Evolutionary conservation across 2,329 filamentous ascomycete genomes (phyloP), one percentile per base, ranked within the genome.

Genomic region (Fusarium musae): DNA sequence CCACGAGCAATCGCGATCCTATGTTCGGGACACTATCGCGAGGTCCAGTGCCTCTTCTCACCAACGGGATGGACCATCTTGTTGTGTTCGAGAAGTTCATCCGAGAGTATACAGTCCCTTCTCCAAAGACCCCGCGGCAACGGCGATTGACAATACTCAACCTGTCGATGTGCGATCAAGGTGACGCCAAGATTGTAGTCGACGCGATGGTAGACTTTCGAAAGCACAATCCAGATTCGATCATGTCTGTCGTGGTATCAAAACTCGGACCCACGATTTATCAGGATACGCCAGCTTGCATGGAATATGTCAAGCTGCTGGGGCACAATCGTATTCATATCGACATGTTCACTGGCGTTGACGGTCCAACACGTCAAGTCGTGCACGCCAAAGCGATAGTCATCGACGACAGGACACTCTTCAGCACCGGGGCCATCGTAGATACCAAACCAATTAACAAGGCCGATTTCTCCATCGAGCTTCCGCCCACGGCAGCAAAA

Each of bases 401-500:
- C 3, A 65, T 66, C 13, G 49, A 50, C 17, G 63, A 43, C 7
- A n/a, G 49, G 3, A 50, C 49, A 0, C n/a, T 65, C 0, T 65
- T 66, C 15, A 65, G 37, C 19, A 66, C 49, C 1, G 60, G 63
- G 1, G 63, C 60, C 9, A 50, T 66, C 3, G 30, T 65, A 3
- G 60, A 66, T 5, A 65, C 63, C 4, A 64, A 43, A 2, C 63
- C 60, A 1, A 65, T 49, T 19, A 21, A 66, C 23, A 65, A 66
- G 19, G 60, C 60, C 8, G 63, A 66, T 8, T 58, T 65, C 0
- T 65, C 60, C 2, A 66, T 65, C 15, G 60, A 65, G 21, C 60
- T 66, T 15, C 42, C 60, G 5, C 30, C 36, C 3, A 9, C 4
- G 0, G 60, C 63, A 10, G 36, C 60, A 2, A 49, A 49, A 23